Conservation (phyloP, 306 rosid genomes). For the Cucumis sativus region DNA sequence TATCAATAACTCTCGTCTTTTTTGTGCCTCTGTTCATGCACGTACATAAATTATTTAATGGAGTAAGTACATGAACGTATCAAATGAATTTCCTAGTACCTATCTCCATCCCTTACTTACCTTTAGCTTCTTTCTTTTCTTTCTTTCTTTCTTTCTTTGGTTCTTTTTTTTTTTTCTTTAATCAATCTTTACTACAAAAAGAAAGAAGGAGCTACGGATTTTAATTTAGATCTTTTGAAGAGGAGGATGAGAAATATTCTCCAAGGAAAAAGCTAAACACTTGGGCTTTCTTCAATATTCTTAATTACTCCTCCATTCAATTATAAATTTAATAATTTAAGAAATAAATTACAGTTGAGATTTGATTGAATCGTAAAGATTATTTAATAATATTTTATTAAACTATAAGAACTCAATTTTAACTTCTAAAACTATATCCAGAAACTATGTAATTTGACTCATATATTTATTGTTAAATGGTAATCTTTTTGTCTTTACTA, state of each 20-base stretch:
- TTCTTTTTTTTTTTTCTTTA: too few species aligned
- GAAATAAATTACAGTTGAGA: too few species aligned
- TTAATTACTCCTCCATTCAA: not conserved
- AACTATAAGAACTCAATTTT: too few species aligned
- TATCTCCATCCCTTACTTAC: not conserved
- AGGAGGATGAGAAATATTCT: not conserved
- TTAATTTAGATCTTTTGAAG: not conserved
- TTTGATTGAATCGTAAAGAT: too few species aligned
- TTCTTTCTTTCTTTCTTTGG: not conserved
- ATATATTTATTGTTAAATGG: too few species aligned
- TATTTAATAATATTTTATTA: too few species aligned
- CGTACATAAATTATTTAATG: not conserved
- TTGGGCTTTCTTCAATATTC: not conserved
- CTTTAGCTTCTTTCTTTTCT: not conserved
- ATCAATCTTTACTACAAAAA: not conserved
- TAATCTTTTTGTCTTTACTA: too few species aligned
- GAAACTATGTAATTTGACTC: too few species aligned
- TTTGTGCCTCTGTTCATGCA: not conserved
- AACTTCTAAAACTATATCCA: too few species aligned
- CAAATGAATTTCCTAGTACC: conserved; percentile 1
- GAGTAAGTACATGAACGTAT: conserved; percentile 1
- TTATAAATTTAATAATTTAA: too few species aligned
- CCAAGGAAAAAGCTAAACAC: not conserved
- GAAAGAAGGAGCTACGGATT: not conserved
- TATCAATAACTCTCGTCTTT: not conserved